Evolutionary conservation across 495 filamentous ascomycete genomes (phyloP), one percentile per base, ranked within the genome.

Genomic region (Neurospora africana): DNA sequence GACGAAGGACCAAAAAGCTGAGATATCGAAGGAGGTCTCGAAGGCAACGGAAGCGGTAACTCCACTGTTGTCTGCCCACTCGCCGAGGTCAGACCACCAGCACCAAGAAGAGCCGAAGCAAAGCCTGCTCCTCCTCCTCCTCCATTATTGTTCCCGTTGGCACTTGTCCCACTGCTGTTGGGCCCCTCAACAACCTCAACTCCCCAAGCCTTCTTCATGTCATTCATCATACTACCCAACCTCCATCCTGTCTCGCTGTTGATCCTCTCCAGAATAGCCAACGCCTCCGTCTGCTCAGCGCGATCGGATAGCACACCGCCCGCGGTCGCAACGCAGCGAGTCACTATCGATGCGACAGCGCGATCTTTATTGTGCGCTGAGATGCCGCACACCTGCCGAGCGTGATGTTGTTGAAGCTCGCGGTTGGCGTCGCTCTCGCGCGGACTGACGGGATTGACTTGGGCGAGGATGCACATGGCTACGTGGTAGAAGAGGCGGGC

Each of bases 401-500:
- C 89, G 79, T 98, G 92, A 61, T 84, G 84, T 69, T 90, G 84
- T 75, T 91, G 89, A 72, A 90, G 83, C 15, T 87, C 84, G 53
- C 84, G 88, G 88, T 94, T 92, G 71, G 93, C 90, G 5, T 88
- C 85, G 13, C 85, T 86, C 21, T 87, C 77, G 19, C 73, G 75
- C 0, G 76, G 78, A 21, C 83, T 79, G 61, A 88, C 72, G 0
- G 95, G 94, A 78, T 98, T 90, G 30, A 88, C 90, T 74, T 94
- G 92, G 4, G 91, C 86, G n/a, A 98, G 85, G 11, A 97, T 78
- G 71, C 90, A 89, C 80, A 94, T 89, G 37, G 91, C 88, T 0
- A 91, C 94, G 76, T 98, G 95, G 78, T 97, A 98, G 74, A 97
- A 93, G n/a, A 98, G 85, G 11, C 93, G 89, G 11, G 91, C 93